phyloP scores from a whole-genome alignment of 305 asterid genomes.

The Stenogyne calaminthoides region DNA sequence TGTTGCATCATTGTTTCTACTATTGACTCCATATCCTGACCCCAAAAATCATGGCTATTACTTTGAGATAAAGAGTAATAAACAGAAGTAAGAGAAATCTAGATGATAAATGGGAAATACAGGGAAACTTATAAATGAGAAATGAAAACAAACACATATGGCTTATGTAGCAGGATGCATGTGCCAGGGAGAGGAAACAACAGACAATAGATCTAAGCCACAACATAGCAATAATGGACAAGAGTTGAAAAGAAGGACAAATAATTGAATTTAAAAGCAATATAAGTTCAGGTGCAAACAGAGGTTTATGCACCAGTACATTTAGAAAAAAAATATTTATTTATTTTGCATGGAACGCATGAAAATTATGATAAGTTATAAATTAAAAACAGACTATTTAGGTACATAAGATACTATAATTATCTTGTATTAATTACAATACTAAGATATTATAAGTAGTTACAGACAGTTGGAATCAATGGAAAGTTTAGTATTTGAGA shows the following conservation, averaged over 20 bases:
- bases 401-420: neutral
- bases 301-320: neutral
- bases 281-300: neutral
- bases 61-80: neutral
- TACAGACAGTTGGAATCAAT: neutral
- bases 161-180: neutral
- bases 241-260: neutral
- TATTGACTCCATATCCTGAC: slow-evolving; percentile 92
- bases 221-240: neutral
- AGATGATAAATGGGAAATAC: neutral
- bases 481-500: neutral
- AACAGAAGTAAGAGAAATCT: neutral
- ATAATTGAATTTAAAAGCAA: slow-evolving; percentile 2
- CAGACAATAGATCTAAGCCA: neutral
- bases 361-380: neutral
- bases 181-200: neutral
- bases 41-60: neutral
- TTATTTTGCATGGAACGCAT: neutral
- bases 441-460: slow-evolving; percentile 1
- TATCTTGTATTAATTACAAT: neutral
- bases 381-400: neutral
- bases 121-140: neutral
- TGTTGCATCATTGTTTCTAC: slow-evolving; percentile 99
- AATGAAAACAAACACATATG: neutral
- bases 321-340: neutral